A percentile compares a stretch with the other conserved stretches of the same genome.
Evolutionary conservation across 495 filamentous ascomycete genomes (phyloP).

Genomic region (Venustampulla echinocandica): DNA sequence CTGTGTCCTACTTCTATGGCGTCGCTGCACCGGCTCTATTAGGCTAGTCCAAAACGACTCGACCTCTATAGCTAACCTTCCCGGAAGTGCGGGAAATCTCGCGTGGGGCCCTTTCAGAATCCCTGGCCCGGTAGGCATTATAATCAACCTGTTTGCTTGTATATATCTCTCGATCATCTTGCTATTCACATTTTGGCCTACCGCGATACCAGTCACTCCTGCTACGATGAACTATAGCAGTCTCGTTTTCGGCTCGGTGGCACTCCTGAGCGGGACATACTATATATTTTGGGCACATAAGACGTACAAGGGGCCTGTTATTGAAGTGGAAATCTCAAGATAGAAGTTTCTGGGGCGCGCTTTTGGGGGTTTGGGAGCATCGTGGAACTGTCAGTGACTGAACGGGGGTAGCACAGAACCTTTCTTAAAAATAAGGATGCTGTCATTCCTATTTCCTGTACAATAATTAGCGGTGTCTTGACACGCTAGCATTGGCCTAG

Average conservation of each 20-base stretch:
- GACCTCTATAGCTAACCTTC: not conserved
- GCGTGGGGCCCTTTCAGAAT: conserved; percentile 30
- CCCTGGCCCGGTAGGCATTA: conserved; percentile 27
- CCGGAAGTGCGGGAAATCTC: not conserved
- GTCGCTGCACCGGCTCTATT: conserved; percentile 18
- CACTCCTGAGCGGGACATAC: not conserved
- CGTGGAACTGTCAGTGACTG: no score
- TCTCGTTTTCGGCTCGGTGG: conserved; percentile 26
- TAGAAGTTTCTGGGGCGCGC: no score
- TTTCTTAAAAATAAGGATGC: no score
- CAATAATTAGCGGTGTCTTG: no score
- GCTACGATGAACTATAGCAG: conserved; percentile 39
- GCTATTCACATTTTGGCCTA: conserved; percentile 29
- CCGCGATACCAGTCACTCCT: conserved; percentile 23
- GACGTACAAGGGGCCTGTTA: conserved; percentile 10
- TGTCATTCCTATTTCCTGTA: no score
- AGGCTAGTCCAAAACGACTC: not conserved
- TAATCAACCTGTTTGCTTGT: conserved; percentile 26
- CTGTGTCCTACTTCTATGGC: conserved; percentile 19
- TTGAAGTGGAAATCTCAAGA: conserved; percentile 4
- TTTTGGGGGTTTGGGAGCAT: no score
- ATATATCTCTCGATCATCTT: conserved; percentile 24
- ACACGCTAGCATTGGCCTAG: no score
- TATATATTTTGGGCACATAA: conserved; percentile 3
- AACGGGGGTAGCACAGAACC: no score